phyloP scores from a whole-genome alignment of 2,329 filamentous ascomycete genomes.

The Neonectria sp. region DNA sequence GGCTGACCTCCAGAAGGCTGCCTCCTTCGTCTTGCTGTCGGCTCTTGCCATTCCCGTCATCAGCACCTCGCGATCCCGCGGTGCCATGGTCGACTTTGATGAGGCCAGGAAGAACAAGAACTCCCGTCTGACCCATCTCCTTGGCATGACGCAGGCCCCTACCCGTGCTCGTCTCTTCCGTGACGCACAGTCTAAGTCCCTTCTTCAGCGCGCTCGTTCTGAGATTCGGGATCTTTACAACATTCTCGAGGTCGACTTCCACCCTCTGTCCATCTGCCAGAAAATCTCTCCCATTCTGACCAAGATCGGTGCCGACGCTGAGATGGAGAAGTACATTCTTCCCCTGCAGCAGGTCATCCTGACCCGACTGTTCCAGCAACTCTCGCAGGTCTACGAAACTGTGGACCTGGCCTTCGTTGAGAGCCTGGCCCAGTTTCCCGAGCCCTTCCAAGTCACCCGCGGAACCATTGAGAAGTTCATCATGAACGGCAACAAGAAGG shows the following conservation, averaged over 20 bases:
- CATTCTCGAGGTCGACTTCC: constrained; percentile 99
- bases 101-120: constrained; percentile 99
- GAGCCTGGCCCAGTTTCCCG: constrained; percentile 94
- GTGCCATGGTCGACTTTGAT: constrained; percentile 96
- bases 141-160: constrained; percentile 92
- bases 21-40: constrained; percentile 95
- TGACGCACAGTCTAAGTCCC: constrained; percentile 93
- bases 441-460: constrained; percentile 92
- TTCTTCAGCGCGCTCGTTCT: constrained; percentile 91
- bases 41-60: constrained; percentile 99
- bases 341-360: constrained; percentile 99
- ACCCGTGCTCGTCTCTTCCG: constrained; percentile 94
- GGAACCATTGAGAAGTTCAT: constrained; percentile 99
- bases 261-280: constrained; percentile 97
- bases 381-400: constrained; percentile 99
- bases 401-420: constrained; percentile 96
- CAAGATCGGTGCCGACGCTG: constrained; percentile 92
- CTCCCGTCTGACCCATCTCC: constrained; percentile 93
- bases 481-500: constrained; percentile 99
- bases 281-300: constrained; percentile 97
- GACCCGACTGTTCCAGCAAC: constrained; percentile 97
- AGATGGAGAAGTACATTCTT: constrained; percentile 97
- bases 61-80: constrained; percentile 95
- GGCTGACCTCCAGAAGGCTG: constrained; percentile 91
- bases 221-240: constrained; percentile 98